Conservation (phyloP, 495 filamentous ascomycete species). For the Penicillium robsamsonii region DNA sequence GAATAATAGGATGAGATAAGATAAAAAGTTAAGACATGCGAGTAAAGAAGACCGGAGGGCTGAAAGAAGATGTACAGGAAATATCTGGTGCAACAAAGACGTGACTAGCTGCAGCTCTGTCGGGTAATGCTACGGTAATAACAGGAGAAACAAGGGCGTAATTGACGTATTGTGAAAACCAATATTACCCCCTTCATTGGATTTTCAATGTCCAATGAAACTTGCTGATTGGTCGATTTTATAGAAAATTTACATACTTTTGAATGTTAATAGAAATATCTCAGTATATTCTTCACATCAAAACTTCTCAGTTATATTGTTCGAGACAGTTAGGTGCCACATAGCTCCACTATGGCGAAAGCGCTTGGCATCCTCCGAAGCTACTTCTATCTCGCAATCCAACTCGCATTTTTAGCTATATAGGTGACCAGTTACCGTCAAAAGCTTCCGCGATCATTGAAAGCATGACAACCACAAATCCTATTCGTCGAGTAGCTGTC, state of each 20-base stretch:
- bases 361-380: slow-evolving; percentile 5
- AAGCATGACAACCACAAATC: slow-evolving; percentile 25
- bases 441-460: neutral
- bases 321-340: neutral
- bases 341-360: slow-evolving; percentile 26
- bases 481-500: slow-evolving; percentile 40
- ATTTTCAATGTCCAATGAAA: neutral
- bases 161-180: neutral
- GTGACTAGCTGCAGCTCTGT: neutral
- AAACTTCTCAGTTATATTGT: neutral
- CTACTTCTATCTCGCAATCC: slow-evolving; percentile 1
- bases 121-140: slow-evolving; percentile 2
- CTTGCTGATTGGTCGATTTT: neutral
- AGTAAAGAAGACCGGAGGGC: neutral
- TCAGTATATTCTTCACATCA: neutral
- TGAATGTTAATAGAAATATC: neutral
- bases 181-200: neutral
- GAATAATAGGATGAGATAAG: neutral
- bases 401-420: slow-evolving; percentile 4
- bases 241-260: neutral
- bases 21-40: neutral
- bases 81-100: slow-evolving; percentile 9
- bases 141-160: neutral
- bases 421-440: neutral
- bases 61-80: slow-evolving; percentile 7